Evolutionary conservation across 495 filamentous ascomycete species (phyloP).

Genomic region (Neurospora sp.): DNA sequence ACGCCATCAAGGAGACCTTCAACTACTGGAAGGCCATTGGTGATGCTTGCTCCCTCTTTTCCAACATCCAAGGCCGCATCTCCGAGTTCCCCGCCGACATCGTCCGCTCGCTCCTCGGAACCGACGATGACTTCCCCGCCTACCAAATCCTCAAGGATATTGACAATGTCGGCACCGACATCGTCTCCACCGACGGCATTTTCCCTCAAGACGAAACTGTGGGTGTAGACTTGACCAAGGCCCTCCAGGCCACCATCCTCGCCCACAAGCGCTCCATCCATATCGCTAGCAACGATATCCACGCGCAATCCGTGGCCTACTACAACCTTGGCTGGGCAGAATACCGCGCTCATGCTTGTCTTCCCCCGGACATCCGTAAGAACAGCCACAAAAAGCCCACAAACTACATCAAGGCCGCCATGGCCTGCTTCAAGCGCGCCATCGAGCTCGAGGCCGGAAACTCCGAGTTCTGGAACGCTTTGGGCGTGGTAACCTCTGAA

Average conservation of each 20-base stretch:
- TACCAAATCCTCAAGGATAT: slow-evolving; percentile 58
- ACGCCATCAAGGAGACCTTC: slow-evolving; percentile 54
- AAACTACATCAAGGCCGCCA: slow-evolving; percentile 67
- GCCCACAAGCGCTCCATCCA: slow-evolving; percentile 80
- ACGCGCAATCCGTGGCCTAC: slow-evolving; percentile 92
- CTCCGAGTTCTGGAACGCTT: slow-evolving; percentile 93
- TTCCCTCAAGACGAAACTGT: slow-evolving; percentile 37
- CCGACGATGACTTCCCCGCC: slow-evolving; percentile 38
- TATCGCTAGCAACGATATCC: slow-evolving; percentile 59
- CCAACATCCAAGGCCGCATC: slow-evolving; percentile 57
- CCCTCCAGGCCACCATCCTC: slow-evolving; percentile 61
- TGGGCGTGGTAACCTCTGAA: slow-evolving; percentile 78
- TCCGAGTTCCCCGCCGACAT: slow-evolving; percentile 46
- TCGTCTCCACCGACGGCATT: slow-evolving; percentile 33
- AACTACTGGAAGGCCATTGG: slow-evolving; percentile 91
- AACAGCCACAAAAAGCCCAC: slow-evolving; percentile 39
- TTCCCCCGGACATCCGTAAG: slow-evolving; percentile 37
- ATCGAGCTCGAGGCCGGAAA: slow-evolving; percentile 95
- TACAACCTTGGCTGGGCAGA: slow-evolving; percentile 96
- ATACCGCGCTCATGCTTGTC: slow-evolving; percentile 62
- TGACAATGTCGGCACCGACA: slow-evolving; percentile 53
- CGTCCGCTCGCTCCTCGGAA: slow-evolving; percentile 46
- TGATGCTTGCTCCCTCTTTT: slow-evolving; percentile 80
- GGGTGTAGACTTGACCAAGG: slow-evolving; percentile 37
- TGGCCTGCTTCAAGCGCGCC: slow-evolving; percentile 90